Evolutionary conservation across 495 filamentous ascomycete species (phyloP).

Genomic region (Evernia prunastri): DNA sequence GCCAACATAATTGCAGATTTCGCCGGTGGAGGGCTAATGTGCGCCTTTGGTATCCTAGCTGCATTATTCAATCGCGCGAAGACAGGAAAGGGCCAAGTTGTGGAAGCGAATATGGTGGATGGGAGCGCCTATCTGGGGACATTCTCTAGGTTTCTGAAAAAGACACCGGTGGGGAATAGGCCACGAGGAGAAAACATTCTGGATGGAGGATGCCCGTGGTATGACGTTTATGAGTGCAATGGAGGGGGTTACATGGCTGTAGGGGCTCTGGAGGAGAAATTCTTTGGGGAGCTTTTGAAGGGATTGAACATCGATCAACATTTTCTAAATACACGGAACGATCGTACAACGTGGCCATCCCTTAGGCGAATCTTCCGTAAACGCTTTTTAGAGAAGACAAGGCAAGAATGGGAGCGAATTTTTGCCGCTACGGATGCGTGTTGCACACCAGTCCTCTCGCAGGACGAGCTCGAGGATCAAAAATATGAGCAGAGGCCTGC

Average conservation of each 20-base stretch:
- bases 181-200: conserved; percentile 70
- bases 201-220: conserved; percentile 81
- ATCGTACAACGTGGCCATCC: conserved; percentile 58
- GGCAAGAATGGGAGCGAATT: conserved; percentile 73
- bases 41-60: conserved; percentile 49
- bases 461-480: conserved; percentile 60
- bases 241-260: conserved; percentile 84
- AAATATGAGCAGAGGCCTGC: conserved; percentile 68
- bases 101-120: conserved; percentile 96
- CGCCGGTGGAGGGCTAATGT: conserved; percentile 76
- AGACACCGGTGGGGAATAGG: conserved; percentile 51
- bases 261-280: conserved; percentile 81
- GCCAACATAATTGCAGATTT: conserved; percentile 86
- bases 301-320: conserved; percentile 48
- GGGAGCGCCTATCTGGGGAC: conserved; percentile 70
- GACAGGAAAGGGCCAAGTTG: conserved; percentile 72
- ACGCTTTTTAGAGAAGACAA: conserved; percentile 65
- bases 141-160: conserved; percentile 59
- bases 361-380: conserved; percentile 54
- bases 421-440: conserved; percentile 92
- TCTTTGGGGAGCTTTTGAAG: conserved; percentile 61
- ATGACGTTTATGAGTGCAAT: conserved; percentile 78
- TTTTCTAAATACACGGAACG: conserved; percentile 48
- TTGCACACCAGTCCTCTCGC: conserved; percentile 76
- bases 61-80: conserved; percentile 38